Evolutionary conservation across 2,329 filamentous ascomycete genomes (phyloP).

Genomic region (Aspergillus uvarum): DNA sequence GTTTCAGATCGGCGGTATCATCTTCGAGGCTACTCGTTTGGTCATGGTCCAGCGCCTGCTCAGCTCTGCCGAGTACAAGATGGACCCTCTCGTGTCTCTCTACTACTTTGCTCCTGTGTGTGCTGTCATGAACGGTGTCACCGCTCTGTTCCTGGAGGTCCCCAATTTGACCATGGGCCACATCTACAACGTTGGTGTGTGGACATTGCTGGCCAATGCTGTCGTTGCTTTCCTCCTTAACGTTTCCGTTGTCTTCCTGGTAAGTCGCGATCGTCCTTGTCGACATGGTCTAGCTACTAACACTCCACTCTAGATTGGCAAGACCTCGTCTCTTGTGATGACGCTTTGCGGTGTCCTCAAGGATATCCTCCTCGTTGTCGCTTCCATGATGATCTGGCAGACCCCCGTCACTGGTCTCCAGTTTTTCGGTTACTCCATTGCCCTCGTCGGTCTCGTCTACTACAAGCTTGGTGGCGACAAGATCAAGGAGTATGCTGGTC

Average conservation of each 20-base stretch:
- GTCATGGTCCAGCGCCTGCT: constrained; percentile 85
- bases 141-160: constrained; percentile 69
- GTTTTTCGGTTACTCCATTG: constrained; percentile 74
- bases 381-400: constrained; percentile 75
- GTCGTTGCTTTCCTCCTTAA: constrained; percentile 76
- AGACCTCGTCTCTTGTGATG: constrained; percentile 82
- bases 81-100: constrained; percentile 83
- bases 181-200: constrained; percentile 64
- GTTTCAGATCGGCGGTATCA: constrained; percentile 71
- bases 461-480: constrained; percentile 74
- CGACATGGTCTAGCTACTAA: not conserved
- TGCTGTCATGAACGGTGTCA: constrained; percentile 73
- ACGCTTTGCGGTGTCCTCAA: constrained; percentile 84
- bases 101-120: constrained; percentile 90
- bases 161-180: constrained; percentile 65
- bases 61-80: constrained; percentile 74
- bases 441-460: constrained; percentile 64
- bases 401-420: constrained; percentile 70
- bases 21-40: constrained; percentile 77
- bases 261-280: constrained; percentile 49
- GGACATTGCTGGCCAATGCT: constrained; percentile 71
- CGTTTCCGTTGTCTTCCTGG: constrained; percentile 80
- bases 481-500: constrained; percentile 73
- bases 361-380: constrained; percentile 76
- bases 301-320: constrained; percentile 65